phyloP scores from a whole-genome alignment of 2,329 filamentous ascomycete species.

The Cordyceps tenuipes region DNA sequence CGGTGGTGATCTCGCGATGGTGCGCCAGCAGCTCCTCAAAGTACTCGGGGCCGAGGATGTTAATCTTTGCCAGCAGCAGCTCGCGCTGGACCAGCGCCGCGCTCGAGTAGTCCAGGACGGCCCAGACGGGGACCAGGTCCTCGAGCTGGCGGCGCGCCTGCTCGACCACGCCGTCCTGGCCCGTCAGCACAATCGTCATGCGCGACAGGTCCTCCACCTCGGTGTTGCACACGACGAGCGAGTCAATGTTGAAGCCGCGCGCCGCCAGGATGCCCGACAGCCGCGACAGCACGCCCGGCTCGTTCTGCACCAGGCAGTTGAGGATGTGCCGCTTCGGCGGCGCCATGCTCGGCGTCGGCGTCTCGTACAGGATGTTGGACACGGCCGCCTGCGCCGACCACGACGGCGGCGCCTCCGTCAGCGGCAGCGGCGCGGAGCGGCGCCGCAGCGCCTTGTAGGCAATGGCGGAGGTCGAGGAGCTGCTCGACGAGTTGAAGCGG shows the following conservation, averaged over 20 bases:
- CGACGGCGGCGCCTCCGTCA: slow-evolving; percentile 63
- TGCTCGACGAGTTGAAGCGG: slow-evolving; percentile 37
- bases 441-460: slow-evolving; percentile 96
- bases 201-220: slow-evolving; percentile 94
- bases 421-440: slow-evolving; percentile 76
- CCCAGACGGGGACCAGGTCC: slow-evolving; percentile 96
- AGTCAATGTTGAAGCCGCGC: slow-evolving; percentile 98
- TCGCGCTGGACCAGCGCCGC: slow-evolving; percentile 93
- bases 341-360: slow-evolving; percentile 70
- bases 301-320: slow-evolving; percentile 98
- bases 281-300: slow-evolving; percentile 92
- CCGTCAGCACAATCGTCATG: slow-evolving; percentile 97
- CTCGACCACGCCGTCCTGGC: slow-evolving; percentile 94
- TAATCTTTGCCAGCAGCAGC: slow-evolving; percentile 89
- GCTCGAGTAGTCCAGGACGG: slow-evolving; percentile 90
- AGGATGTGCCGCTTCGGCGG: slow-evolving; percentile 92
- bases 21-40: slow-evolving; percentile 95
- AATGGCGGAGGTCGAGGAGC: slow-evolving; percentile 80
- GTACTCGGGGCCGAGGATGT: slow-evolving; percentile 93
- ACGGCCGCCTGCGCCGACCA: slow-evolving; percentile 93
- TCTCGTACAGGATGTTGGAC: slow-evolving; percentile 98
- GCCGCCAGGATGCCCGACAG: slow-evolving; percentile 94
- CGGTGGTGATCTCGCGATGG: slow-evolving; percentile 74
- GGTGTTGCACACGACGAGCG: slow-evolving; percentile 92
- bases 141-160: slow-evolving; percentile 92